A percentile compares a stretch with the other conserved stretches of the same genome.
These are phyloP conservation scores for Hemerocallis citrina DNA, from an alignment of 106 monocot genomes.

Conservation along the genomic window DNA sequence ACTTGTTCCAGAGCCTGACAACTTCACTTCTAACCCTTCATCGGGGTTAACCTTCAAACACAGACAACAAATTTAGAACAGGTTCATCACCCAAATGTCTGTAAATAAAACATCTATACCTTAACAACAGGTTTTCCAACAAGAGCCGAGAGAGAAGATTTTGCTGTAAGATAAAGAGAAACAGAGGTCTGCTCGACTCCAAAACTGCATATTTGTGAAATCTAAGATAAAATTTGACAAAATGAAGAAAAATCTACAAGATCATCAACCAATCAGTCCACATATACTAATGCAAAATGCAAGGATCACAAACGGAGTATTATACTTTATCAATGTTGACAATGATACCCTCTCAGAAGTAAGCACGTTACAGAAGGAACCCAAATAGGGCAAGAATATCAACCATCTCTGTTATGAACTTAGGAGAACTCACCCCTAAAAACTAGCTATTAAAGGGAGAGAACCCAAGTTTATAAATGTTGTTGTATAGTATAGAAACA, in stretches of 20 bases:
- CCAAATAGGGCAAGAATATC: too few relatives aligned
- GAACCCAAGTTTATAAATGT: too few relatives aligned
- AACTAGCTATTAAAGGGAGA: too few relatives aligned
- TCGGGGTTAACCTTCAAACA: constrained; percentile 49
- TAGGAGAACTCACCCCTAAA: too few relatives aligned
- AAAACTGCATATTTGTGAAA: constrained; percentile 54
- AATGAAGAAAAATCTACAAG: neutral
- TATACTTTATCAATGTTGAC: constrained; percentile 1
- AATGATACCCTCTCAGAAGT: neutral
- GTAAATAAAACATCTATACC: constrained; percentile 28
- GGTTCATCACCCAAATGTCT: neutral
- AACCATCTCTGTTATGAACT: too few relatives aligned
- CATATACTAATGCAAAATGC: constrained; percentile 3
- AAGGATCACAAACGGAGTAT: neutral
- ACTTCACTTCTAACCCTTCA: constrained; percentile 61
- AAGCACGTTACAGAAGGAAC: too few relatives aligned
- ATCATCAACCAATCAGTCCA: neutral
- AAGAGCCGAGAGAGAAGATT: constrained; percentile 50
- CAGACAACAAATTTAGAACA: neutral
- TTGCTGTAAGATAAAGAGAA: constrained; percentile 81
- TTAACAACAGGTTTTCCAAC: constrained; percentile 70
- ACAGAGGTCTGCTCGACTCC: constrained; percentile 61
- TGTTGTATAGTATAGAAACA: too few relatives aligned
- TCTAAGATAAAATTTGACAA: neutral
- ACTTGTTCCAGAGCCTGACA: constrained; percentile 72